Conservation (phyloP, 169 alveolate genomes). For the Besnoitia besnoiti region DNA sequence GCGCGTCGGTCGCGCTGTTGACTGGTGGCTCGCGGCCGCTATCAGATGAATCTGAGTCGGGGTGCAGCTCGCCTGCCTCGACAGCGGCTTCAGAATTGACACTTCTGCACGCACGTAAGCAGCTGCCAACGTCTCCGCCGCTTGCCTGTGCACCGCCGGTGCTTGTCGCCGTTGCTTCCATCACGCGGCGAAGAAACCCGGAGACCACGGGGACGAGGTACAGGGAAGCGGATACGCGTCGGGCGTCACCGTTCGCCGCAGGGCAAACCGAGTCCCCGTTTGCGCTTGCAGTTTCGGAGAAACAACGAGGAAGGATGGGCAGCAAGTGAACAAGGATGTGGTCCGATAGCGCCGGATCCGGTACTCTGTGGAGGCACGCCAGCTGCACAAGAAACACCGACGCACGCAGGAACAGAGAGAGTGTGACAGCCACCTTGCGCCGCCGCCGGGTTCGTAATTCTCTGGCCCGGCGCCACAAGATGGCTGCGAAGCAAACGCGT, state of each 20-base stretch:
- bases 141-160: background rate
- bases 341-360: background rate
- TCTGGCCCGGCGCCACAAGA: too few relatives aligned
- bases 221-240: background rate
- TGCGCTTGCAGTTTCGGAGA: background rate
- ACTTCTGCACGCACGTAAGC: too few relatives aligned
- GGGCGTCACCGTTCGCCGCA: background rate
- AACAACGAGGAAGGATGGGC: background rate
- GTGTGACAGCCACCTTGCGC: too few relatives aligned
- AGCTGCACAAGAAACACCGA: background rate
- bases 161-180: background rate
- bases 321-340: background rate
- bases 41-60: too few relatives aligned
- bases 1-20: too few relatives aligned
- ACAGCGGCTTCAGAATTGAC: too few relatives aligned
- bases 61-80: too few relatives aligned
- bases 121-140: too few relatives aligned
- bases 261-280: background rate
- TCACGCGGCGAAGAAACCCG: background rate
- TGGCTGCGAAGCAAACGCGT: too few relatives aligned
- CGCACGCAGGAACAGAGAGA: background rate
- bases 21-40: too few relatives aligned
- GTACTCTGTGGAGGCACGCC: conserved; percentile 14
- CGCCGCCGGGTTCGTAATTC: too few relatives aligned
- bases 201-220: background rate